Percentiles rank a stretch among this genome's conserved stretches.
Evolutionary conservation across 208 protist species (phyloP).

Genomic region (Entamoeba invadens): DNA sequence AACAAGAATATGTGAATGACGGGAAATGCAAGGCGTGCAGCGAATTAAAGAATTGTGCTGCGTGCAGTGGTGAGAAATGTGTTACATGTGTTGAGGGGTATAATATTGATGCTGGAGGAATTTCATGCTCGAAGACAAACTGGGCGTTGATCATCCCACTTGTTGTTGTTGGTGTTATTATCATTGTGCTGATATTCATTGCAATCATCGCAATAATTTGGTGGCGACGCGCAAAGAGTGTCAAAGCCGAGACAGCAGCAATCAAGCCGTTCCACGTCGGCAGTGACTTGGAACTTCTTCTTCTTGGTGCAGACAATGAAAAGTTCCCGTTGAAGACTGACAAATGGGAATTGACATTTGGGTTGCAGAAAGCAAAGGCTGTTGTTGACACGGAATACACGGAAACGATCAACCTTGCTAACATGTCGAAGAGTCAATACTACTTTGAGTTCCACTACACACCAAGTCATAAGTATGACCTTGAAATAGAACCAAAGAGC

Average conservation of each 20-base stretch:
- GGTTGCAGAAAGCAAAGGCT: background rate
- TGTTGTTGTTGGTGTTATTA: background rate
- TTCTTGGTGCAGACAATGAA: too few species aligned
- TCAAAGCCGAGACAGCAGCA: background rate
- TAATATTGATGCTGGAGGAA: background rate
- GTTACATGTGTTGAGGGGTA: background rate
- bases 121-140: background rate
- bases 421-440: too few species aligned
- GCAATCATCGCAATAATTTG: background rate
- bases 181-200: background rate
- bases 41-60: background rate
- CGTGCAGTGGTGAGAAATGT: background rate
- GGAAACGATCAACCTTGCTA: too few species aligned
- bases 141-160: background rate
- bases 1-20: background rate
- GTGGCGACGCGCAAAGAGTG: background rate
- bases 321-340: too few species aligned
- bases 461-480: background rate
- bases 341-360: too few species aligned
- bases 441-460: too few species aligned
- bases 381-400: background rate
- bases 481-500: background rate
- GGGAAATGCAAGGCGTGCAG: background rate
- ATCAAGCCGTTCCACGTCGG: too few species aligned
- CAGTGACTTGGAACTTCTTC: too few species aligned